These are phyloP conservation scores for Phlegmacium glaucopus DNA, from an alignment of 768 basidiomycete species.

Conservation along the genomic window DNA sequence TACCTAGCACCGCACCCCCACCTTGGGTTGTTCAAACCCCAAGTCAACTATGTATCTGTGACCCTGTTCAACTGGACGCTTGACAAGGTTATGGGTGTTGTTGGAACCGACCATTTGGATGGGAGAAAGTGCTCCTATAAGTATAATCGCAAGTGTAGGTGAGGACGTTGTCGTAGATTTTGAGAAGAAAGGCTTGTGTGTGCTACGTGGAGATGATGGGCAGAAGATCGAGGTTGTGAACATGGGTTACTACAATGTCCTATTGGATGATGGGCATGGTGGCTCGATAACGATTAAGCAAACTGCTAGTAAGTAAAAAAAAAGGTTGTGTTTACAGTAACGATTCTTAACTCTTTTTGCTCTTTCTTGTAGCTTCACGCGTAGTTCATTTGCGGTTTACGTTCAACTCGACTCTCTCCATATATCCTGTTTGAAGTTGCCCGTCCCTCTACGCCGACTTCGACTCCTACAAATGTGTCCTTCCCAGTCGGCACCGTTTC, in stretches of 20 bases:
- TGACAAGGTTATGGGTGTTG: conserved; percentile 62
- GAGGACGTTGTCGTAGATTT: conserved; percentile 47
- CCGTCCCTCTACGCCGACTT: conserved; percentile 58
- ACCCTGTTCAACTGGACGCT: conserved; percentile 67
- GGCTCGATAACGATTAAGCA: conserved; percentile 55
- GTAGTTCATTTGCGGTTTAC: conserved; percentile 75
- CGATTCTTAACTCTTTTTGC: too few relatives aligned
- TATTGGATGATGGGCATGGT: conserved; percentile 49
- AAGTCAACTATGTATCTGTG: conserved; percentile 71
- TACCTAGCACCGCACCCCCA: conserved; percentile 70
- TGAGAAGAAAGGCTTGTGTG: conserved; percentile 51
- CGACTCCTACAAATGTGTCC: conserved; percentile 38
- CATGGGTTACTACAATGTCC: conserved; percentile 55
- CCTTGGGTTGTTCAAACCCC: conserved; percentile 82
- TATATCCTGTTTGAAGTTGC: conserved; percentile 66
- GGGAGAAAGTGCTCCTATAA: conserved; percentile 70
- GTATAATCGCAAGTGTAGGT: conserved; percentile 54
- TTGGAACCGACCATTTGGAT: conserved; percentile 89
- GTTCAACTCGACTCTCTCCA: conserved; percentile 35
- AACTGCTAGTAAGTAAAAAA: conserved; percentile 62
- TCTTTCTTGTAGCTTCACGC: conserved; percentile 74
- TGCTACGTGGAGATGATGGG: conserved; percentile 30
- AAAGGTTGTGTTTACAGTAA: too few relatives aligned
- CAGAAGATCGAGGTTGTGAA: conserved; percentile 50
- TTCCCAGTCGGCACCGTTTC: too few relatives aligned